Conservation (phyloP, 306 rosid species). For the Medicago truncatula region DNA sequence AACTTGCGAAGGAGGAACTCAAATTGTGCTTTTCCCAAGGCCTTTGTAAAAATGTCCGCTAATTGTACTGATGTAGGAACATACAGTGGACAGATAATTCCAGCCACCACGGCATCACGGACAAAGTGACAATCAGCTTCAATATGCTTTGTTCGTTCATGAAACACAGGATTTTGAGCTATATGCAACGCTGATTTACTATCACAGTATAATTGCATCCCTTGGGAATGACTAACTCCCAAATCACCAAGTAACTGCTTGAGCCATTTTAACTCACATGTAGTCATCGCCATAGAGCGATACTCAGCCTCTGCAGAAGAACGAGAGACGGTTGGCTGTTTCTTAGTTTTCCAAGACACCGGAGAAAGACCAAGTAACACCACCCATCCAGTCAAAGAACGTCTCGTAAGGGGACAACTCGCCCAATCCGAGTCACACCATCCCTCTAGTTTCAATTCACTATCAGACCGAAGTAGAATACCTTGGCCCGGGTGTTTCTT, state of each 20-base stretch:
- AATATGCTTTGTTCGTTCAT: background rate
- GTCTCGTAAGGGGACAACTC: background rate
- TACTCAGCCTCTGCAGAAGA: too few relatives aligned
- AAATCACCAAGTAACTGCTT: slow-evolving; percentile 1
- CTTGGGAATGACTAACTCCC: background rate
- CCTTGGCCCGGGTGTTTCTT: background rate
- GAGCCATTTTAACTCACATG: background rate
- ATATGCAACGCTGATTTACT: background rate
- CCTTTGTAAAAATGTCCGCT: background rate
- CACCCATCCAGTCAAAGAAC: slow-evolving; percentile 5
- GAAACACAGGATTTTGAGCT: background rate
- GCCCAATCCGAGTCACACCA: background rate
- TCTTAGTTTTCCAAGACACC: slow-evolving; percentile 2
- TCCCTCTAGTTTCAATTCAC: background rate
- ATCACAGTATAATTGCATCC: background rate
- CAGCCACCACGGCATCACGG: background rate
- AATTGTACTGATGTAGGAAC: background rate
- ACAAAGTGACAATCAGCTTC: background rate
- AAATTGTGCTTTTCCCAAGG: background rate
- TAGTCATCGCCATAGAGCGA: background rate
- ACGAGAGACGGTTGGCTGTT: background rate
- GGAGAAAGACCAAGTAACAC: background rate
- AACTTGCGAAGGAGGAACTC: background rate
- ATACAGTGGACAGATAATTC: background rate
- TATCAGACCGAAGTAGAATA: background rate